These are phyloP conservation scores for Boletus eberwhitei DNA, from an alignment of 768 basidiomycete genomes.

Conservation along the genomic window DNA sequence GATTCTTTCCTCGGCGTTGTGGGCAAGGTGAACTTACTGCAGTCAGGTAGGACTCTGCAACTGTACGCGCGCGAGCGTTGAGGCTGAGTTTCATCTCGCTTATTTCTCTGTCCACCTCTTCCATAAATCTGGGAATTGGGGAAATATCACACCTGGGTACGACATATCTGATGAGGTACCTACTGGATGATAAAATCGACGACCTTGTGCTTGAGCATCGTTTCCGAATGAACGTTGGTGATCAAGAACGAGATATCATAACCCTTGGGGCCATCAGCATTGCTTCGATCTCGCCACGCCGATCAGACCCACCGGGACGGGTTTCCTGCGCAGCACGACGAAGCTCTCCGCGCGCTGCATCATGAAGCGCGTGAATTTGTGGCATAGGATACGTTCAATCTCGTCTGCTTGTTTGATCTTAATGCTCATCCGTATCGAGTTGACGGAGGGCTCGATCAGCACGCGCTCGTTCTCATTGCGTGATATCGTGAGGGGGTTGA, in stretches of 20 bases:
- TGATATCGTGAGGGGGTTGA: constrained; percentile 91
- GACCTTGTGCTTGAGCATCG: constrained; percentile 99
- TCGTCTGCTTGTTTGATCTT: constrained; percentile 99
- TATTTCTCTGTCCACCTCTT: constrained; percentile 98
- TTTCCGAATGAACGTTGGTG: constrained; percentile 94
- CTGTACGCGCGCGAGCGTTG: constrained; percentile 93
- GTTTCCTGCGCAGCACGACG: constrained; percentile 91
- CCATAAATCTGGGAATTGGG: constrained; percentile 74
- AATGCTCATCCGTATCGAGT: constrained; percentile 95
- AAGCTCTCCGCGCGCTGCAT: constrained; percentile 99
- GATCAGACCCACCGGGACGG: constrained; percentile 64
- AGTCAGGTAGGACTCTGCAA: constrained; percentile 92
- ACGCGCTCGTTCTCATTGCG: constrained; percentile 97
- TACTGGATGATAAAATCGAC: constrained; percentile 99
- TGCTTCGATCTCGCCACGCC: constrained; percentile 10
- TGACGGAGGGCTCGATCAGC: constrained; percentile 94
- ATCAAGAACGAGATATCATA: constrained; percentile 99
- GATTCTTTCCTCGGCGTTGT: not conserved
- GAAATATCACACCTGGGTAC: not conserved
- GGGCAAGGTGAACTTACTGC: constrained; percentile 54
- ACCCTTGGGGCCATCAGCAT: constrained; percentile 52
- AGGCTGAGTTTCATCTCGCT: constrained; percentile 98
- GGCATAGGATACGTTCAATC: constrained; percentile 94
- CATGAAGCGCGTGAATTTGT: constrained; percentile 99
- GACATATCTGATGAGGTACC: constrained; percentile 27